Base-by-base conservation (phyloP, 75 land plant species). In the Pinus albicaulis region DNA sequence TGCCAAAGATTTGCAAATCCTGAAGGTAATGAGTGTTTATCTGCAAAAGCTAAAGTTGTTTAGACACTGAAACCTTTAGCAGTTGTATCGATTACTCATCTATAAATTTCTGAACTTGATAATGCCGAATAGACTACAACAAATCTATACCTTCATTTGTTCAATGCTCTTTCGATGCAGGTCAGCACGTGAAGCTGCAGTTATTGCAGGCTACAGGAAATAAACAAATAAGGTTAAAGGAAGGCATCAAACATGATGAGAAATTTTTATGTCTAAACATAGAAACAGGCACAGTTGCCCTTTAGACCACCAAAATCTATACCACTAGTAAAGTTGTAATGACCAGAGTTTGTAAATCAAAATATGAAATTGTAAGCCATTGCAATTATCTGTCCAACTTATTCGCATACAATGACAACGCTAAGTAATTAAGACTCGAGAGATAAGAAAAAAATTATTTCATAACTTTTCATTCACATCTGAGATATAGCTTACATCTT, bases 1-100 rank as follows among this genome's bases (percentile, higher is more conserved):
- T 87, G 36, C 85, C 89, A 92, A 90, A 94, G 57, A 94, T 88
- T 8, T 94, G 88, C 98, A 92, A 78, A 64, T 94, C 98, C 82
- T 94, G 92, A 70, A 94, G 83, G 14, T 80, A 82, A 1, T 89
- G 76, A 72, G 69, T 87, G 63, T 89, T 86, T 55, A 94, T 92
- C 98, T 94, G 90, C 87, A 86, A 16, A 59, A 69, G 76, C 73
- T 23, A 86, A 19, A 68, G 88, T 64, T 88, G 89, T 81, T 66
- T 85, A 61, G 72, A 94, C 24, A 94, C 78, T 20, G 97, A 94
- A 56, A 91, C 79, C 13, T 63, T 44, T 44, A 7, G 48, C 48
- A 44, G 10, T 7, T 44, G 52, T 48, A 48, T 11, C 10, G 52
- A 48, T 8, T 48, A 48, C 52, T 48, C 52, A 48, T 10, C 52